Base-by-base conservation (phyloP, 306 rosid species). In the Senna tora region DNA sequence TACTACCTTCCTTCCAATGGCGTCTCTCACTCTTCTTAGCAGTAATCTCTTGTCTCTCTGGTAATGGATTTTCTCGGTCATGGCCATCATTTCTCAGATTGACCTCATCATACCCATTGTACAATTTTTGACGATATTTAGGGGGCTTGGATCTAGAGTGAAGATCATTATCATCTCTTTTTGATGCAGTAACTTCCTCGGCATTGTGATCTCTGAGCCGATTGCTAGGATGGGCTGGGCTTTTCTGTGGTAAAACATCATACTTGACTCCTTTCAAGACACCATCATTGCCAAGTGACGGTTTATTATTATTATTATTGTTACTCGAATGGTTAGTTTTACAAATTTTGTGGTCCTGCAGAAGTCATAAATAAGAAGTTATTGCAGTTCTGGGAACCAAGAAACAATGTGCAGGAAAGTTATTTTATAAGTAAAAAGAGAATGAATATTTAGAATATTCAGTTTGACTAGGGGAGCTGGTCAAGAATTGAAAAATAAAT, bases 331-430 rank as follows among this genome's bases (percentile, higher is more conserved):
- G 79, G 77, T 75, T 69, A 77, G 78, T 4, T 20, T 85, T 75
- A 42, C 50, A 39, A 69, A 68, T 73, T 72, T 81, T 87, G 43
- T 43, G 77, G 69, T 57, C 89, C 99, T 94, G 92, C 80, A 82
- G 7, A 36, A 68, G 56, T 49, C 43, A 52, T 74, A 82, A 61
- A 55, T 68, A 67, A 32, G 38, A 79, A 78, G 75, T 36, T 21
- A 51, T 21, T 25, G 64, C 41, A 76, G 20, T 46, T 63, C 9
- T 9, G 16, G 34, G 52, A 64, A 58, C 62, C n/a, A 22, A 41
- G 45, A 43, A 61, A 33, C 33, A 63, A 41, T 56, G 57, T 28
- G 22, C 51, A n/a, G 39, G 53, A 47, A 38, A 61, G 65, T 59
- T n/a, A 3, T 16, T 6, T 13, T 14, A 32, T 4, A 9, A n/a